Evolutionary conservation across 2,329 filamentous ascomycete genomes (phyloP).

Genomic region (Fusarium sp.): DNA sequence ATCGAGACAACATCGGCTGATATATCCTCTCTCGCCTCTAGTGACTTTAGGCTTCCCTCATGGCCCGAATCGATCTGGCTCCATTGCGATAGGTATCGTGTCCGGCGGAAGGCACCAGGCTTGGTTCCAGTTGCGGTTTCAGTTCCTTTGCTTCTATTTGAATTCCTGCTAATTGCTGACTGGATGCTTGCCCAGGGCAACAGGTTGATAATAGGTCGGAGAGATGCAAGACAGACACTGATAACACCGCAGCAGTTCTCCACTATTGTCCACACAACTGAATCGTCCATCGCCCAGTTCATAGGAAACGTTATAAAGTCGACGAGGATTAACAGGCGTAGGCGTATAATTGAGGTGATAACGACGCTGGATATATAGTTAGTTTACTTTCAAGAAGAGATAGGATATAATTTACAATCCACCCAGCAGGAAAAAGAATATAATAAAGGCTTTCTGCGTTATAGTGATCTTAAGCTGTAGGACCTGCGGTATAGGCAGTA

Average conservation of each 20-base stretch:
- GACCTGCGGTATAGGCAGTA: slow-evolving; percentile 1
- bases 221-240: slow-evolving; percentile 2
- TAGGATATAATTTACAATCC: background rate
- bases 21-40: too few relatives aligned
- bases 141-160: too few relatives aligned
- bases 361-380: background rate
- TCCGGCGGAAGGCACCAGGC: background rate
- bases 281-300: background rate
- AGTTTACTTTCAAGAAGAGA: background rate
- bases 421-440: background rate
- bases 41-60: background rate
- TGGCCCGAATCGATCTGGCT: slow-evolving; percentile 1
- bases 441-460: background rate
- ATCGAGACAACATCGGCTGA: slow-evolving; percentile 2
- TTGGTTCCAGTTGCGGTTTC: background rate
- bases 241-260: slow-evolving; percentile 5
- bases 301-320: slow-evolving; percentile 1
- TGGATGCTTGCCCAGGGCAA: background rate
- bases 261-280: background rate
- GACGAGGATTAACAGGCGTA: background rate
- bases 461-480: background rate
- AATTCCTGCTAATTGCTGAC: slow-evolving; percentile 1
- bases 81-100: slow-evolving; percentile 2
- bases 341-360: slow-evolving; percentile 1
- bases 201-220: slow-evolving; percentile 3